Evolutionary conservation across 768 basidiomycete species (phyloP).

Genomic region (Tylopilus intermedius): DNA sequence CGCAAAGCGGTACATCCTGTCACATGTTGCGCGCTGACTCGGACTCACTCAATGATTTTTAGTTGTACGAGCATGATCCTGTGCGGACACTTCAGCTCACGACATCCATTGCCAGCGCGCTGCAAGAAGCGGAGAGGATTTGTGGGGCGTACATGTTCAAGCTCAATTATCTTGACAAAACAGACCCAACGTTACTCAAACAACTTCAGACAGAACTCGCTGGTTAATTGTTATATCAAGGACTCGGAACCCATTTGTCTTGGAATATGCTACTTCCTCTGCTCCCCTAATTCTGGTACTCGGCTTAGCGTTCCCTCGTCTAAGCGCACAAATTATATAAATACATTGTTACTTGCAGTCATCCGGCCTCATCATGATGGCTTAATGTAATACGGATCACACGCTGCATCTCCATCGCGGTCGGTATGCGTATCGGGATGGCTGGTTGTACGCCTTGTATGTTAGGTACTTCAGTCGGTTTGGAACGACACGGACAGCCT

Average conservation of each 20-base stretch:
- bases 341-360: conserved; percentile 5
- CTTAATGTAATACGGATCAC: conserved; percentile 36
- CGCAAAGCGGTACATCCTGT: conserved; percentile 54
- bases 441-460: conserved; percentile 22
- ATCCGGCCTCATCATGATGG: neutral
- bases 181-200: conserved; percentile 69
- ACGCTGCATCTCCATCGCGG: conserved; percentile 42
- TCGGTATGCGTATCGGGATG: conserved; percentile 46
- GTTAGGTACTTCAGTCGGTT: conserved; percentile 21
- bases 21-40: conserved; percentile 1
- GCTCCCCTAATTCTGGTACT: neutral
- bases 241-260: neutral
- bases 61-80: conserved; percentile 71
- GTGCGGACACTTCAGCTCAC: conserved; percentile 66
- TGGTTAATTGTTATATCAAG: neutral
- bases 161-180: conserved; percentile 51
- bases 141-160: conserved; percentile 58
- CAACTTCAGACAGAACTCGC: conserved; percentile 58
- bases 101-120: conserved; percentile 48
- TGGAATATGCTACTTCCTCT: neutral
- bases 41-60: conserved; percentile 10
- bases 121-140: conserved; percentile 59
- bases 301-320: too few relatives aligned
- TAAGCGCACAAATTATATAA: neutral
- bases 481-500: conserved; percentile 37